Evolutionary conservation across 1,284 basidiomycete genomes (phyloP).

Genomic region (Mycosarcoma mackinlayi): DNA sequence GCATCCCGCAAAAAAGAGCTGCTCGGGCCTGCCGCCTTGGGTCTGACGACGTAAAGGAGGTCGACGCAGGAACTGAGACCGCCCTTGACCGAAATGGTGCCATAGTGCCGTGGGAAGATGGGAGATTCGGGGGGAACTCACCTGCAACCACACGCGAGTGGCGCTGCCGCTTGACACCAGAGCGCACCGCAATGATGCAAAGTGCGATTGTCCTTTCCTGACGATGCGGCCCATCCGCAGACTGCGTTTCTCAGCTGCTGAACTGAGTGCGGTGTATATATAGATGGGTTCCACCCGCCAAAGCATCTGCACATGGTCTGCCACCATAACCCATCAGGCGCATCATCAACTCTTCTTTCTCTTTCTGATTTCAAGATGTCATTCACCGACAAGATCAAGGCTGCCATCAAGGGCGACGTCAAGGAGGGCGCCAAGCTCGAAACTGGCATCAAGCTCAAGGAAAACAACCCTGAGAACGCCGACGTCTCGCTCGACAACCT

Average conservation of each 20-base stretch:
- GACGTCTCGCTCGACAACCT: conserved; percentile 52
- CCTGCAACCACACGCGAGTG: neutral
- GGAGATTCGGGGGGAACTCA: neutral
- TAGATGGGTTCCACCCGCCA: no score
- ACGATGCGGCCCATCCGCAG: conserved; percentile 5
- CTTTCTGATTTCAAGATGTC: conserved; percentile 19
- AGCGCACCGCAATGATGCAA: conserved; percentile 2
- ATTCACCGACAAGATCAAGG: conserved; percentile 55
- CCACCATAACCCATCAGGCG: no score
- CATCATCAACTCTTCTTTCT: neutral
- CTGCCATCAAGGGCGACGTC: conserved; percentile 46
- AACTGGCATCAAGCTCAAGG: conserved; percentile 54
- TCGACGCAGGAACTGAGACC: neutral
- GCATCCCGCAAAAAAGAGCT: conserved; percentile 1
- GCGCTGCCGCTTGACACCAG: conserved; percentile 1
- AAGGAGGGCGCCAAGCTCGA: conserved; percentile 55
- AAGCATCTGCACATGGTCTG: neutral
- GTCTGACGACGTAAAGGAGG: no score
- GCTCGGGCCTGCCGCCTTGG: no score
- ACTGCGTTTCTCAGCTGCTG: neutral
- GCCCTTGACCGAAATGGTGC: conserved; percentile 21
- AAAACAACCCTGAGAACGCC: conserved; percentile 55
- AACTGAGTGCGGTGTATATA: conserved; percentile 3
- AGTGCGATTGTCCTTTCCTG: neutral
- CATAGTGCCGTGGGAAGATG: conserved; percentile 2